Evolutionary conservation across 2,329 filamentous ascomycete genomes (phyloP).

Genomic region (Monilinia vaccinii-corymbosi): DNA sequence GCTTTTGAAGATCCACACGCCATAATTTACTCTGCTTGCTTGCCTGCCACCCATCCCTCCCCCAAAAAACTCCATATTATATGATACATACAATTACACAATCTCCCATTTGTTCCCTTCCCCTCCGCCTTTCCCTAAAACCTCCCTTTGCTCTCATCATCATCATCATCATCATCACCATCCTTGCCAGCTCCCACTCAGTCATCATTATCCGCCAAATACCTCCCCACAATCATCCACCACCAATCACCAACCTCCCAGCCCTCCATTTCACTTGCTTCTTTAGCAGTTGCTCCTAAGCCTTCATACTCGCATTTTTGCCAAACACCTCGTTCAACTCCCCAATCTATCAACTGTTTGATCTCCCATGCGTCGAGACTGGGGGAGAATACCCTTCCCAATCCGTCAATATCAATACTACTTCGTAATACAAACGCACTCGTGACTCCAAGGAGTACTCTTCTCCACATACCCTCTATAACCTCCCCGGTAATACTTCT

Average conservation of each 20-base stretch:
- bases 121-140: background rate
- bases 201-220: constrained; percentile 6
- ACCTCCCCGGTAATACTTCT: constrained; percentile 56
- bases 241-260: constrained; percentile 51
- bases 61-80: background rate
- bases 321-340: constrained; percentile 36
- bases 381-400: constrained; percentile 47
- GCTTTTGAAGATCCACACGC: background rate
- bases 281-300: background rate
- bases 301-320: constrained; percentile 4
- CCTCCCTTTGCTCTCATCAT: too few species aligned
- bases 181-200: background rate
- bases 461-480: constrained; percentile 53
- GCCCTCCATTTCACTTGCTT: constrained; percentile 31
- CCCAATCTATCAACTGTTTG: constrained; percentile 50
- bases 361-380: constrained; percentile 56
- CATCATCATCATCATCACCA: background rate
- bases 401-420: constrained; percentile 42
- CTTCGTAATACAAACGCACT: constrained; percentile 55
- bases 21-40: background rate
- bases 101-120: background rate
- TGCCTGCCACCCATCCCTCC: background rate
- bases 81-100: background rate
- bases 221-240: constrained; percentile 48
- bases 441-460: constrained; percentile 51